phyloP scores from a whole-genome alignment of 805 yeast species.

The Schwanniomyces yamadae region DNA sequence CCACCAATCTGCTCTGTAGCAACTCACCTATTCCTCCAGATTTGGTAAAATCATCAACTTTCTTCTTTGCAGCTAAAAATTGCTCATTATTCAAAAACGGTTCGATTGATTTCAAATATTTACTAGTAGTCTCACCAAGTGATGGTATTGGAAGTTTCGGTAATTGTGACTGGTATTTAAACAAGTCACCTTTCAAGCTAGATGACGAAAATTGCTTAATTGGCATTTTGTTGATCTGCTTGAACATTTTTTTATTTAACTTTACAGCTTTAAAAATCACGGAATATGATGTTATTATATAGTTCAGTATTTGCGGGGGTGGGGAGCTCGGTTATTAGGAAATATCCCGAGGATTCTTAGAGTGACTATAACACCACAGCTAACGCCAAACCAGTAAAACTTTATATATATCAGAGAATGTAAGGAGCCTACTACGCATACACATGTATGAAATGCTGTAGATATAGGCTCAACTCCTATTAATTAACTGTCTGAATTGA shows the following conservation, averaged over 20 bases:
- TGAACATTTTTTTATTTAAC: slow-evolving; percentile 7
- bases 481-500: too few relatives aligned
- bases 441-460: too few relatives aligned
- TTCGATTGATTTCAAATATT: slow-evolving; percentile 68
- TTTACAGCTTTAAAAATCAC: background rate
- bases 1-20: slow-evolving; percentile 64
- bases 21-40: slow-evolving; percentile 63
- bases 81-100: slow-evolving; percentile 61
- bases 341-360: background rate
- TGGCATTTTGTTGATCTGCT: slow-evolving; percentile 14
- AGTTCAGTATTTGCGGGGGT: slow-evolving; percentile 6
- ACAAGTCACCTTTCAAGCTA: slow-evolving; percentile 61
- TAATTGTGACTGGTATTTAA: slow-evolving; percentile 65
- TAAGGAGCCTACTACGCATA: too few relatives aligned
- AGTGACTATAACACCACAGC: too few relatives aligned
- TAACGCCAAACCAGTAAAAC: too few relatives aligned
- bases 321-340: too few relatives aligned
- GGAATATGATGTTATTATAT: slow-evolving; percentile 2
- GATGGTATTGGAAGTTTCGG: slow-evolving; percentile 90
- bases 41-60: slow-evolving; percentile 63
- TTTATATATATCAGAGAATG: too few relatives aligned
- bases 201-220: slow-evolving; percentile 25
- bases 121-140: slow-evolving; percentile 63
- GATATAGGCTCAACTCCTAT: too few relatives aligned
- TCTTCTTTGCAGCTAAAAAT: slow-evolving; percentile 48